Evolutionary conservation across 352 stramenopile genomes (phyloP), one percentile per base, ranked within the genome.

Genomic region (Globisporangium polare): DNA sequence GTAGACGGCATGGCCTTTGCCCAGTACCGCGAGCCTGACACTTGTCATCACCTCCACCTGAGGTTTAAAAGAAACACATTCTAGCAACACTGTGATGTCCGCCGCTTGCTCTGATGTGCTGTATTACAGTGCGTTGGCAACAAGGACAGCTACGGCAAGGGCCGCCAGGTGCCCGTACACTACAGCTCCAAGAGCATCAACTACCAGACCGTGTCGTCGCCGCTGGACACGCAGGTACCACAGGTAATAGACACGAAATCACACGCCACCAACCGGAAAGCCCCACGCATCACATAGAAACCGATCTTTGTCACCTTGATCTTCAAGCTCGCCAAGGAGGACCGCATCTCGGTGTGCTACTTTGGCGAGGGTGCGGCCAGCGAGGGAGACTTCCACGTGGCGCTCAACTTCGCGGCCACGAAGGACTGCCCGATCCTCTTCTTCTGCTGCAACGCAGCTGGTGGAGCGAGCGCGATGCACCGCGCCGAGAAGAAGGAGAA

Each of bases 121-220:
- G n/a, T n/a, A n/a, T n/a, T n/a, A n/a, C 96, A 99, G 73, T 99
- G 96, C 65, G 99, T 98, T 64, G 95, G 90, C 63, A 99, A 99
- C 78, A 73, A 83, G 50, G 82, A 92, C n/a, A 96, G 98, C 64
- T 80, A 98, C 54, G 97, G 89, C 58, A 98, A 98, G 63, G 97
- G 96, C 17, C 80, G 97, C 27, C 96, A 99, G 74, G 99, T 99
- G 96, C 97, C 97, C 5, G 88, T 99, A 45, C 97, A 99, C 80
- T 99, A 99, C 69, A 97, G 97, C 29, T 98, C 86, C 12, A 87
- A 86, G 56, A 79, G 86, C 31, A 75, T 99, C 20, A 98, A 99
- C 72, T 98, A 98, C 64, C 96, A 99, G 39, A 99, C 97, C 0
- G 98, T 99, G 33, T 98, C 91, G 33, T 98, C 92, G 45, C 96